Evolutionary conservation across 495 filamentous ascomycete genomes (phyloP).

Genomic region (Tuber magnatum): DNA sequence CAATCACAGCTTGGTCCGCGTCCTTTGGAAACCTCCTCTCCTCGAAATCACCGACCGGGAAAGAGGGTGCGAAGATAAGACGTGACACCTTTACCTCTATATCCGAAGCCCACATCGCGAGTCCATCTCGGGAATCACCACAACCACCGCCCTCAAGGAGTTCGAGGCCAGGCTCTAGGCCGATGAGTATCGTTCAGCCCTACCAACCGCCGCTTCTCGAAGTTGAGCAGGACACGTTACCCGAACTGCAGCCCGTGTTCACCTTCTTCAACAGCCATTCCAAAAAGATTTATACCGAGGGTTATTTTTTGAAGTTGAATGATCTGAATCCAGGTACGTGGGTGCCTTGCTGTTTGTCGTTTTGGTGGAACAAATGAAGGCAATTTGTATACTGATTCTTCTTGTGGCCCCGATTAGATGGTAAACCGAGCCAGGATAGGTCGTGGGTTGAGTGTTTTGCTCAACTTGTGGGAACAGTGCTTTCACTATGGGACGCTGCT

Average conservation of each 20-base stretch:
- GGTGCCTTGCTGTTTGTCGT: background rate
- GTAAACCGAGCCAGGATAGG: conserved; percentile 74
- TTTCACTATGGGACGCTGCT: conserved; percentile 92
- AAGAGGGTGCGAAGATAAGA: conserved; percentile 24
- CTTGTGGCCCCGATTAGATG: conserved; percentile 51
- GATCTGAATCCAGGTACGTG: conserved; percentile 80
- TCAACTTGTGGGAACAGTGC: conserved; percentile 85
- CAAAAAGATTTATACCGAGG: conserved; percentile 95
- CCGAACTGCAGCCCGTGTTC: conserved; percentile 91
- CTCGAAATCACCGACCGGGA: conserved; percentile 33
- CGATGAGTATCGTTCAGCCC: conserved; percentile 61
- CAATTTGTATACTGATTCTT: background rate
- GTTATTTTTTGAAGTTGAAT: conserved; percentile 92
- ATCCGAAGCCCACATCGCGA: conserved; percentile 33
- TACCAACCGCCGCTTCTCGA: conserved; percentile 86
- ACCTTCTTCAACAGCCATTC: conserved; percentile 87
- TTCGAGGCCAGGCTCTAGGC: conserved; percentile 45
- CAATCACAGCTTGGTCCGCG: conserved; percentile 33
- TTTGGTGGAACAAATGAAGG: background rate
- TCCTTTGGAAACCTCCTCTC: conserved; percentile 35
- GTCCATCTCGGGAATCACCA: conserved; percentile 29
- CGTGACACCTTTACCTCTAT: conserved; percentile 36
- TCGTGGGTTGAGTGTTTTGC: conserved; percentile 97
- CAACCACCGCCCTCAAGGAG: conserved; percentile 23
- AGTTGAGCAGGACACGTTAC: conserved; percentile 71